Evolutionary conservation across 495 filamentous ascomycete species (phyloP), one percentile per base, ranked within the genome.

Genomic region (Ramalina peruviana): DNA sequence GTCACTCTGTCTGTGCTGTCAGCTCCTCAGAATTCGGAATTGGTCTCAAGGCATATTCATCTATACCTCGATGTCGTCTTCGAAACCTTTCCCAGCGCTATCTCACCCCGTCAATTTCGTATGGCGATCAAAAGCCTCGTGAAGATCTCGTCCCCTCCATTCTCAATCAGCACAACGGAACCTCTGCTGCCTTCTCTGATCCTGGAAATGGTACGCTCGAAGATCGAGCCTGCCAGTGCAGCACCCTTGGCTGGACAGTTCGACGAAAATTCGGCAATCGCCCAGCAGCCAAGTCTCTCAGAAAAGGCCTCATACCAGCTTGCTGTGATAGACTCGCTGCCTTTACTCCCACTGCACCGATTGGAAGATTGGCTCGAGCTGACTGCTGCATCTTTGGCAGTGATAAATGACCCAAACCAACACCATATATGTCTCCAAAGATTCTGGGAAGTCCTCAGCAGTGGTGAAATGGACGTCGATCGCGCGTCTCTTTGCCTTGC

Each of bases 381-480:
- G 6, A 71, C 80, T 13, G 89, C 85, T 2, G 70, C 79, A 41
- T 66, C 88, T 12, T 63, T 93, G 39, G 79, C 82, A 52, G 56
- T 54, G 1, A 74, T 94, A 44, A 57, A 66, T 1, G 80, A 88
- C 50, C 62, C 69, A 0, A 56, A 58, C 4, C 81, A 88, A 72
- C 71, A 80, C 33, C 72, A 79, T 27, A 60, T 67, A n/a, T 84
- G 81, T 46, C 78, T 79, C 55, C 73, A 78, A 55, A 72, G 88
- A 43, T 86, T 94, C 62, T 95, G 89, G 88, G 79, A 95, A 44
- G 73, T 86, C 1, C 53, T 97, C 39, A 81, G 80, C 21, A 77
- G 74, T 52, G 88, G 90, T 7, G 89, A 96, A 66, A 90, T 96
- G 82, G 89, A 96, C 67, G 78, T 94, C 43, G 85, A 94, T 57